Base-by-base conservation (phyloP, 1,284 basidiomycete species). In the Kalmanozyma brasiliensis region DNA sequence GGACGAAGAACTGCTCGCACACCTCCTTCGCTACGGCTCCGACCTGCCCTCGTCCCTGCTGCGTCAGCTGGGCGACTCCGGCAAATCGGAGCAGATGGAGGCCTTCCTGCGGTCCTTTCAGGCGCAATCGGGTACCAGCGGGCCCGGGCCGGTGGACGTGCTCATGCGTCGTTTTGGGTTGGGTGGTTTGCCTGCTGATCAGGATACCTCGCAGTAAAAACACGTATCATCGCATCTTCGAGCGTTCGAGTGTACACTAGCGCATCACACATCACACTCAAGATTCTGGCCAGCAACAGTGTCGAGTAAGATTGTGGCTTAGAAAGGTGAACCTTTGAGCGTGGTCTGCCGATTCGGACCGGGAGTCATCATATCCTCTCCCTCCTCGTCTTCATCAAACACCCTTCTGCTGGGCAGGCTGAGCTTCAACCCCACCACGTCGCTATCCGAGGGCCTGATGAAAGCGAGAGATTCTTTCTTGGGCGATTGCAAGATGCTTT, bases 121-220 rank as follows among this genome's bases (percentile, higher is more conserved):
- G 34, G 66, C 66, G 2, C 66, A 69, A 36, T 4, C 60, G 1
- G 19, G 19, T 2, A 58, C 51, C 4, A 49, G 17, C 8, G 64
- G 58, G 2, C 29, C 48, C 0, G 66, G 66, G 0, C 66, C 66
- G 2, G 66, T 69, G 3, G 52, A 69, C 30, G 37, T 53, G 6
- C 45, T 69, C n/a, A 69, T 69, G 66, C 59, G 56, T 1, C 4
- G 66, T 4, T 69, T 69, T 20, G 66, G 66, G 1, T 24, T 69
- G 2, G 66, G 66, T 14, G 11, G 36, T 5, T 32, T 69, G 16
- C 66, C 66, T 24, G 60, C 56, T 26, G 56, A 69, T 44, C 57
- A 56, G 24, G 56, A 59, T 34, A 17, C 14, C 17, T 16, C 37
- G 20, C 40, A 61, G 16, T 26, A 14, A 36, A 43, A 32, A 23